A percentile compares a stretch with the other conserved stretches of the same genome.
Conservation (phyloP, 345 rosid genomes). For the Populus simonii region DNA sequence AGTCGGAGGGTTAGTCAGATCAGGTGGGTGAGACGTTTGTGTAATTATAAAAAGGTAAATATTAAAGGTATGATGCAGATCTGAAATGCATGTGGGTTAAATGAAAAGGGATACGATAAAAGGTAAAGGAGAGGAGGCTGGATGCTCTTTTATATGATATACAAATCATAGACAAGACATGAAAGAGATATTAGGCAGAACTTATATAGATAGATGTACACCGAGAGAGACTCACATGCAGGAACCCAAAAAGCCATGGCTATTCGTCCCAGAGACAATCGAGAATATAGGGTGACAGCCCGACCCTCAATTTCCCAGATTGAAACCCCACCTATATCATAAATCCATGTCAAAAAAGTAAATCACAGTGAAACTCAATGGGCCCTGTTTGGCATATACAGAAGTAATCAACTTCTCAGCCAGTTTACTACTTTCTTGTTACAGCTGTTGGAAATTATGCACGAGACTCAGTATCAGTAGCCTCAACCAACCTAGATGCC, state of each 20-base stretch:
- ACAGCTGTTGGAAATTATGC: not conserved
- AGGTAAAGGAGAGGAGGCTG: not conserved
- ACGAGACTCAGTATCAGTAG: not conserved
- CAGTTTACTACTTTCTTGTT: not conserved
- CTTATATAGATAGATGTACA: not conserved
- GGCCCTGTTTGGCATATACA: not conserved
- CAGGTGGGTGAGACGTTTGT: slow-evolving; percentile 7
- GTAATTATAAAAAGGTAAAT: slow-evolving; percentile 7
- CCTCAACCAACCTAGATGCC: not conserved
- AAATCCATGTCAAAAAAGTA: not conserved
- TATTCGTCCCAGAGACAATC: slow-evolving; percentile 18
- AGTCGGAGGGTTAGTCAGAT: slow-evolving; percentile 6
- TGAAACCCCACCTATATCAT: slow-evolving; percentile 20
- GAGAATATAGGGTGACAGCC: slow-evolving; percentile 34
- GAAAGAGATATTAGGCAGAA: slow-evolving; percentile 17
- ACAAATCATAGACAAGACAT: slow-evolving; percentile 24
- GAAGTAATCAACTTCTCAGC: not conserved
- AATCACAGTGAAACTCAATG: not conserved
- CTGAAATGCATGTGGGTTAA: slow-evolving; percentile 41
- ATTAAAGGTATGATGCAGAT: slow-evolving; percentile 12
- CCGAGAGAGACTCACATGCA: slow-evolving; percentile 30
- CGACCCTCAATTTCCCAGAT: not conserved
- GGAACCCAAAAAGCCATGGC: slow-evolving; percentile 18
- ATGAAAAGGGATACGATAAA: slow-evolving; percentile 11
- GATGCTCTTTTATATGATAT: slow-evolving; percentile 3